phyloP scores from a whole-genome alignment of 306 rosid genomes.

The Cucurbita maxima region DNA sequence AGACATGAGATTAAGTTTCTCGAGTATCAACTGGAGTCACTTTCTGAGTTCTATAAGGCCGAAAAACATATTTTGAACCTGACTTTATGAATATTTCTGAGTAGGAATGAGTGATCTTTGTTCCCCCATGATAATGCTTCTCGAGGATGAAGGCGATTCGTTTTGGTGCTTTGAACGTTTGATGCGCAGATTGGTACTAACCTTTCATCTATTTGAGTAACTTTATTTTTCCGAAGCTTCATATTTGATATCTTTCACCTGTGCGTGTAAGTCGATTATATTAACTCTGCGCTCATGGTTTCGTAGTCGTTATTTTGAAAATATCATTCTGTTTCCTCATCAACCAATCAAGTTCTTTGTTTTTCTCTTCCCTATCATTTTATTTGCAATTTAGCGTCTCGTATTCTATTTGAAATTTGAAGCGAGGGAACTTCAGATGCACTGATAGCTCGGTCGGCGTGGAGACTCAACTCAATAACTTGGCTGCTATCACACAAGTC shows the following conservation, averaged over 20 bases:
- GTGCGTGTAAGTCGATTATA: not conserved
- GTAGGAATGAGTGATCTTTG: conserved; percentile 99
- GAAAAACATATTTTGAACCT: conserved; percentile 9
- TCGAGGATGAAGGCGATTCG: conserved; percentile 95
- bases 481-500: conserved; percentile 89
- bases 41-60: not conserved
- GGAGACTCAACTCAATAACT: conserved; percentile 59
- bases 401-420: conserved; percentile 23
- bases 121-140: conserved; percentile 94
- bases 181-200: conserved; percentile 90
- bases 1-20: not conserved
- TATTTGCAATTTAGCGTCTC: conserved; percentile 21
- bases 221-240: not conserved
- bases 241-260: not conserved
- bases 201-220: not conserved
- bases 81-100: conserved; percentile 16
- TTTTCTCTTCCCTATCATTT: not conserved
- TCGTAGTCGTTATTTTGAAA: not conserved
- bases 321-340: not conserved
- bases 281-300: not conserved
- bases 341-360: not conserved
- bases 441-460: conserved; percentile 79
- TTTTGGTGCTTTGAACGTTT: conserved; percentile 99
- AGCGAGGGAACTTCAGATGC: conserved; percentile 97
- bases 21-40: not conserved